Conservation (phyloP, 2,329 filamentous ascomycete species). For the Neospermospora avenae region DNA sequence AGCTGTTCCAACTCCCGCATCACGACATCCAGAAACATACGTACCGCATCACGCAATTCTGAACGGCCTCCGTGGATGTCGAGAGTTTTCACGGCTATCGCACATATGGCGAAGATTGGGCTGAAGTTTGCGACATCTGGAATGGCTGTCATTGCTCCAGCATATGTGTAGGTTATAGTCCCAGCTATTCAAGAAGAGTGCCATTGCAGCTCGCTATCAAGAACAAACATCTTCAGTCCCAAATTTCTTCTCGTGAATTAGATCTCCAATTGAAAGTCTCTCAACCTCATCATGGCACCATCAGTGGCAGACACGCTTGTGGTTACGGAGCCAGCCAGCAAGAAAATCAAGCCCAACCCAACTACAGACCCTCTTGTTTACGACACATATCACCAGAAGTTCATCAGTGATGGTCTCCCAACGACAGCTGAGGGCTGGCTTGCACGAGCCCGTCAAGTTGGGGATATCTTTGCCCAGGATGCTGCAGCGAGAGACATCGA, state of each 20-base stretch:
- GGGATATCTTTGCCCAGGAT: constrained; percentile 47
- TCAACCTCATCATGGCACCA: constrained; percentile 8
- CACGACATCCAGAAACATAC: not conserved
- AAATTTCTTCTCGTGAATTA: too few species aligned
- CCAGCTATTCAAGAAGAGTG: too few species aligned
- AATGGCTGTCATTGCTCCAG: not conserved
- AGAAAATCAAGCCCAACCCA: constrained; percentile 14
- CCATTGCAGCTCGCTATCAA: too few species aligned
- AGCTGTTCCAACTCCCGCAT: not conserved
- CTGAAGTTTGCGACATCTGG: not conserved
- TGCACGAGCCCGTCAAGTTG: constrained; percentile 45
- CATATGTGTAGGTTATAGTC: not conserved
- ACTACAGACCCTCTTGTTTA: constrained; percentile 41
- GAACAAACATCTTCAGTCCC: too few species aligned
- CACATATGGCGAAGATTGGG: not conserved
- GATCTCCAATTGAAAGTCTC: not conserved
- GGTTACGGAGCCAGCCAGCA: not conserved
- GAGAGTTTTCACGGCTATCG: not conserved
- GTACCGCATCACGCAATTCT: not conserved
- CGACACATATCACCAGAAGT: constrained; percentile 38
- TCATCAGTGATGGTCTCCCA: constrained; percentile 38
- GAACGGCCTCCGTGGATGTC: not conserved
- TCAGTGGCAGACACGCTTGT: not conserved
- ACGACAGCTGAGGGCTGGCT: constrained; percentile 44
- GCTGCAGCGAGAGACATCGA: constrained; percentile 46